Percentiles rank a stretch among this genome's conserved stretches.
Evolutionary conservation across 73 alveolate species (phyloP).

Genomic region (Symbiodinium pilosum): DNA sequence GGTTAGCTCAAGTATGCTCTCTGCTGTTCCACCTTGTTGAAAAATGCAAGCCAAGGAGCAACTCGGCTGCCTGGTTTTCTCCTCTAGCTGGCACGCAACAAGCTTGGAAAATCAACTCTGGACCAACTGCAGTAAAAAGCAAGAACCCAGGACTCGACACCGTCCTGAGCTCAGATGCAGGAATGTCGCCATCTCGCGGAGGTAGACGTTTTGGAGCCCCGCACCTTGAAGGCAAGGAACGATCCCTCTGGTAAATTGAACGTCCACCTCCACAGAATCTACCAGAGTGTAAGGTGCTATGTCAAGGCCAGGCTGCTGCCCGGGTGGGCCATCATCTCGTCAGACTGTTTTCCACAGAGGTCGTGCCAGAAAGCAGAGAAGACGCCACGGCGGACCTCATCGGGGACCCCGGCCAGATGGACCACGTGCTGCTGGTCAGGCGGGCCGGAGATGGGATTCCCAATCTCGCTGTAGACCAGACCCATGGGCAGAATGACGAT

Average conservation of each 20-base stretch:
- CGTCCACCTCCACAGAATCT: too few relatives aligned
- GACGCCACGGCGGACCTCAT: conserved; percentile 22
- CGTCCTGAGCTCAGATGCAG: not conserved
- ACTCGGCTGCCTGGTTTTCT: not conserved
- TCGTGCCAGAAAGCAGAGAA: conserved; percentile 30
- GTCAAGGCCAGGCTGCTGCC: not conserved
- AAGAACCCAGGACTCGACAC: too few relatives aligned
- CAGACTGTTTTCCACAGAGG: not conserved
- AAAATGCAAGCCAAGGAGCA: not conserved
- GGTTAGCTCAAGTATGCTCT: not conserved
- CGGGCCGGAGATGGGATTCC: conserved; percentile 5
- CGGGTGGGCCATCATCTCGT: not conserved
- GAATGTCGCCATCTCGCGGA: not conserved
- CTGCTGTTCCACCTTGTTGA: not conserved
- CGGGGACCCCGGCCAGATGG: conserved; percentile 37
- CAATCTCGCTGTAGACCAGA: conserved; percentile 42
- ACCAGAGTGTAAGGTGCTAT: not conserved
- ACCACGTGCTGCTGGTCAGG: conserved; percentile 39
- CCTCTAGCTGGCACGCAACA: too few relatives aligned
- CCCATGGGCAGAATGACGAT: conserved; percentile 18
- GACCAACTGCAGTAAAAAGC: too few relatives aligned
- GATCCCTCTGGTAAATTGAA: too few relatives aligned
- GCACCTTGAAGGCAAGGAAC: too few relatives aligned
- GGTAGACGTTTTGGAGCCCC: not conserved
- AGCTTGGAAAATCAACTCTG: too few relatives aligned